Percentiles rank a stretch among this genome's conserved stretches.
These are phyloP conservation scores for Heliosperma pusillum DNA, from an alignment of 148 eudicot species.

Conservation along the genomic window DNA sequence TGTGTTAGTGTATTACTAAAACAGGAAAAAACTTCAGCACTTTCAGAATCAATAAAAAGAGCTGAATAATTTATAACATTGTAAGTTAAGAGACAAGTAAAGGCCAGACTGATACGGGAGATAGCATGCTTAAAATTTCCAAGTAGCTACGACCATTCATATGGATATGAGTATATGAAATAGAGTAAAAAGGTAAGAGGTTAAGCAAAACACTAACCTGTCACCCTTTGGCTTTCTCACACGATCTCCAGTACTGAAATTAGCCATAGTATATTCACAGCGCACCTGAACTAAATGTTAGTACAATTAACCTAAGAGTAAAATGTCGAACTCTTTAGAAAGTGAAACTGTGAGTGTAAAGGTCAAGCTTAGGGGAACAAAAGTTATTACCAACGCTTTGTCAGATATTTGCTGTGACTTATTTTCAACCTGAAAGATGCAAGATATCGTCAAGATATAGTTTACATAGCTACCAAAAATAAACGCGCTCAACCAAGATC, in stretches of 20 bases:
- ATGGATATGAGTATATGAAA: background rate
- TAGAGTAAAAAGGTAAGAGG: background rate
- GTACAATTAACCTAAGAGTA: background rate
- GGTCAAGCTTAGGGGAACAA: background rate
- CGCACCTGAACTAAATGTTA: slow-evolving; percentile 48
- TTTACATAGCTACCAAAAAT: no score
- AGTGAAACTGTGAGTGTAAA: background rate
- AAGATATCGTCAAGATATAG: no score
- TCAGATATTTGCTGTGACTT: slow-evolving; percentile 68
- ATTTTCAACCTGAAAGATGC: slow-evolving; percentile 61
- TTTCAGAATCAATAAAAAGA: background rate
- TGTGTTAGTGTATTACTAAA: no score
- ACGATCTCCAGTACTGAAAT: slow-evolving; percentile 97
- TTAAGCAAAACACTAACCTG: slow-evolving; percentile 42
- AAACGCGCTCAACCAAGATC: no score
- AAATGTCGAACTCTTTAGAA: background rate
- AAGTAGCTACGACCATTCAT: background rate
- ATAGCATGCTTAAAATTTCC: background rate
- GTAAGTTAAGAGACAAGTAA: no score
- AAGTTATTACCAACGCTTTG: slow-evolving; percentile 69
- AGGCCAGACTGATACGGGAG: no score
- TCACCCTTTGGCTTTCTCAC: slow-evolving; percentile 94
- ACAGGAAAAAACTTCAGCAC: background rate
- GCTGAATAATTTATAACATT: no score
- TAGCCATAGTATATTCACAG: slow-evolving; percentile 96